Base-by-base conservation (phyloP, 177 flowering plant genomes). In the Vitis hybrid region DNA sequence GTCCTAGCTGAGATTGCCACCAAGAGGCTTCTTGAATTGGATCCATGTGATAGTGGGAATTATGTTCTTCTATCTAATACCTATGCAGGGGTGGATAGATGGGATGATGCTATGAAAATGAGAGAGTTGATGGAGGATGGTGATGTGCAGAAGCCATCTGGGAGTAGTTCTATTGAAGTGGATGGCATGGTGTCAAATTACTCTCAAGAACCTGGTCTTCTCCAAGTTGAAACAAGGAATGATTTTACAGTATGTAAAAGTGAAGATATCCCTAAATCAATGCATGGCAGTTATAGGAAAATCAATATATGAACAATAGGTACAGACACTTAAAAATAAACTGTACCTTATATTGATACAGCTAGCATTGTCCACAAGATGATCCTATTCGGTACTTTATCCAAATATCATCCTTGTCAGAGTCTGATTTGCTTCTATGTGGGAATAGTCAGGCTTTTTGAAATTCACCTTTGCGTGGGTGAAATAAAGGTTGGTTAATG, bases 61-160 rank as follows among this genome's bases (percentile, higher is more conserved):
- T 87, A 81, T 72, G 81, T 85, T 62, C 87, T 89, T 60, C 75
- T 84, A 32, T 87, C 87, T 3, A 79, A 80, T 73, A 69, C 82
- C 21, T 87, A 87, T 79, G 88, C 88, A 10, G 70, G 81, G 34
- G 79, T 77, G 6, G 79, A 79, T 61, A 82, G 84, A 74, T 87
- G 93, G 93, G 79, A 77, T 64, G 89, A 83, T 66, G 82, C 84
- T 30, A 57, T 52, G 15, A 79, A 75, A 60, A 56, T 79, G 15
- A 82, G 92, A 72, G 82, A 76, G 40, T 32, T 83, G 72, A 86
- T 90, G 86, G 76, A 72, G 71, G 82, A 68, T 12, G 69, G 56
- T 48, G 69, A 77, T 74, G 82, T 88, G 70, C 75, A 67, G 56
- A 90, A 84, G 76, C 88, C 88, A 59, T 76, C 77, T 50, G 90